Conservation (phyloP, 805 yeast species). For the Monosporozyma aquatica region DNA sequence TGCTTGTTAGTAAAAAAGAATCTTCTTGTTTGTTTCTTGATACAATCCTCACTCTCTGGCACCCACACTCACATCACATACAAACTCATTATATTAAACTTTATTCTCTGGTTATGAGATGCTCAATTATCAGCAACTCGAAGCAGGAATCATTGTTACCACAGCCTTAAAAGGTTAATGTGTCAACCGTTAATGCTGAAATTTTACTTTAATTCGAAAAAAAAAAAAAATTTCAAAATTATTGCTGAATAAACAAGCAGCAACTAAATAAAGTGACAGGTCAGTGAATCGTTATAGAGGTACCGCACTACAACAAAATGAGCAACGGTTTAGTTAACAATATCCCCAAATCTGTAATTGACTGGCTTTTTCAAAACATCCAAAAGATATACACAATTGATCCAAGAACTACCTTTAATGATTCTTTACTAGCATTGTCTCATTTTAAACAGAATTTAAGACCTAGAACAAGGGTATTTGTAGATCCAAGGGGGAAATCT, state of each 20-base stretch:
- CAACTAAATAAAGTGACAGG: no score
- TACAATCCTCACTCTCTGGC: neutral
- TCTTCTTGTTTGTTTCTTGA: no score
- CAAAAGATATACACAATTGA: slow-evolving; percentile 42
- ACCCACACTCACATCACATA: slow-evolving; percentile 1
- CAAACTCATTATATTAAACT: slow-evolving; percentile 11
- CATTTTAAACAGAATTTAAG: slow-evolving; percentile 46
- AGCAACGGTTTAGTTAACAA: neutral
- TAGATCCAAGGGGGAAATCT: slow-evolving; percentile 49
- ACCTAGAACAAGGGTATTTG: slow-evolving; percentile 60
- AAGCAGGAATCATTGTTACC: no score
- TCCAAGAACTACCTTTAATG: slow-evolving; percentile 53
- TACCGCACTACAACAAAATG: no score
- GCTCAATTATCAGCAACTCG: no score
- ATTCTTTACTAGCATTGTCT: slow-evolving; percentile 39
- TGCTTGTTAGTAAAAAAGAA: slow-evolving; percentile 3
- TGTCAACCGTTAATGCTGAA: no score
- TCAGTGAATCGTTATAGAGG: neutral
- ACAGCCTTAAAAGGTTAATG: no score
- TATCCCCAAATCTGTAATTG: slow-evolving; percentile 7
- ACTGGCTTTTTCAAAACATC: slow-evolving; percentile 8
- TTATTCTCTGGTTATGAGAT: no score
- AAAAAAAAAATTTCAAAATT: no score
- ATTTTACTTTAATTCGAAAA: no score
- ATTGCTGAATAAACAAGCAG: no score